Conservation (phyloP, 768 basidiomycete genomes). For the Suillus hirtellus region DNA sequence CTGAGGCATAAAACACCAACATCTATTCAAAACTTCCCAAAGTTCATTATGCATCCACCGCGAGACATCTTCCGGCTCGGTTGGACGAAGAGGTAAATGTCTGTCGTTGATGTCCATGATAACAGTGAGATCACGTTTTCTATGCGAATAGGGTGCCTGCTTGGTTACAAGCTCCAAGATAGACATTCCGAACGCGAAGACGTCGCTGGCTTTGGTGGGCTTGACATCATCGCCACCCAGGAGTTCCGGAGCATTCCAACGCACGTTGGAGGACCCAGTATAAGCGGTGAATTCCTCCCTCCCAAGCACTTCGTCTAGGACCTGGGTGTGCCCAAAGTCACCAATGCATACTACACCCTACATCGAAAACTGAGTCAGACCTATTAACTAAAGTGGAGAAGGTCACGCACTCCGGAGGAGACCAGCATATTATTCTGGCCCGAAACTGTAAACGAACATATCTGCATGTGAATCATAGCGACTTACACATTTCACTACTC, state of each 20-base stretch:
- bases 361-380: constrained; percentile 2
- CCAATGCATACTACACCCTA: constrained; percentile 58
- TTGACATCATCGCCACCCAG: constrained; percentile 42
- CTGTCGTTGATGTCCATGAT: constrained; percentile 43
- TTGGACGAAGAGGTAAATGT: constrained; percentile 46
- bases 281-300: constrained; percentile 46
- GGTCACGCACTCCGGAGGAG: constrained; percentile 41
- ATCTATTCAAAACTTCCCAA: constrained; percentile 46
- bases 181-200: constrained; percentile 63
- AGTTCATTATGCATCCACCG: constrained; percentile 47
- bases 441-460: constrained; percentile 8
- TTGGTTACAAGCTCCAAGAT: constrained; percentile 59
- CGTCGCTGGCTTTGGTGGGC: constrained; percentile 50
- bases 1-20: constrained; percentile 44
- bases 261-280: constrained; percentile 45
- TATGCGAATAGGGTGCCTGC: constrained; percentile 48
- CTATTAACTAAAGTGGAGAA: not conserved
- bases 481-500: constrained; percentile 61
- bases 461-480: not conserved
- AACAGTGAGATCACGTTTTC: constrained; percentile 51
- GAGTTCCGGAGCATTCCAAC: constrained; percentile 66
- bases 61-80: constrained; percentile 27
- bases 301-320: constrained; percentile 59
- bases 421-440: constrained; percentile 60
- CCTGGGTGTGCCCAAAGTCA: constrained; percentile 66